Conservation (phyloP, 2,329 filamentous ascomycete species). For the Botrytis byssoidea region DNA sequence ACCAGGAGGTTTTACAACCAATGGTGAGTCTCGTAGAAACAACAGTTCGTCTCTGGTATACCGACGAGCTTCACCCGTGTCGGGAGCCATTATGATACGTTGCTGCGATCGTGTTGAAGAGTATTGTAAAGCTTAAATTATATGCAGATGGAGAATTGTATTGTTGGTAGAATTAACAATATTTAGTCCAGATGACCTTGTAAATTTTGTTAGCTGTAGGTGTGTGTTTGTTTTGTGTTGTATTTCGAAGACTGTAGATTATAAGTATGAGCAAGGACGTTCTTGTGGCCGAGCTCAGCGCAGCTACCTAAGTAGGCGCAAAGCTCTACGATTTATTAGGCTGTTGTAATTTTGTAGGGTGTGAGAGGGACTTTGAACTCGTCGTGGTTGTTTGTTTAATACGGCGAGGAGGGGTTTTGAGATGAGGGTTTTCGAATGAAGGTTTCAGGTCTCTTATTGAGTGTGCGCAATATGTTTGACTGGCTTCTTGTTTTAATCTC, state of each 20-base stretch:
- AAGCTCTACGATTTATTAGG: background rate
- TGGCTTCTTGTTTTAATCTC: background rate
- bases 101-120: background rate
- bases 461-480: background rate
- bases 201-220: background rate
- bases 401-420: constrained; percentile 1
- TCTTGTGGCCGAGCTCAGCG: constrained; percentile 1
- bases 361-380: background rate
- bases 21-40: constrained; percentile 73
- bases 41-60: constrained; percentile 78
- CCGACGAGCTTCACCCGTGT: constrained; percentile 28
- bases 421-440: background rate
- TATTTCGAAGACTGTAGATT: background rate
- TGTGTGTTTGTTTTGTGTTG: background rate
- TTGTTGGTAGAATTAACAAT: background rate
- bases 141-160: background rate
- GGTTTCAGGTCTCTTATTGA: background rate
- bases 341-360: background rate
- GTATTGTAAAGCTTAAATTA: background rate
- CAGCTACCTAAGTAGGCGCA: constrained; percentile 16
- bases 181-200: background rate
- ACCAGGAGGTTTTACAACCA: constrained; percentile 71
- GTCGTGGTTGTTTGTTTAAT: background rate
- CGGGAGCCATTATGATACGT: constrained; percentile 35
- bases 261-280: background rate